Base-by-base conservation (phyloP, 129 eudicot genomes). In the Ambrosia artemisiifolia region DNA sequence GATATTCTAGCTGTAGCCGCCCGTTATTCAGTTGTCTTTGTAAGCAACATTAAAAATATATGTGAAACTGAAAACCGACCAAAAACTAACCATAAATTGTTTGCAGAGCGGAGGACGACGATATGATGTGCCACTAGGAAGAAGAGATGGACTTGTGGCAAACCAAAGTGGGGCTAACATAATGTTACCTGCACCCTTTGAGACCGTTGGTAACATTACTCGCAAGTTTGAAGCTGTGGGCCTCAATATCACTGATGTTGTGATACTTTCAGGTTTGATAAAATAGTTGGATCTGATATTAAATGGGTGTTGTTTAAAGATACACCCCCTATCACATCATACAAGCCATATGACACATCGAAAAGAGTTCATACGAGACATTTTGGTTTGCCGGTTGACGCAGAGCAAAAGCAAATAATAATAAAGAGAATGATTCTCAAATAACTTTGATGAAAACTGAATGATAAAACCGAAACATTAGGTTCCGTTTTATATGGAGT, bases 1-100 rank as follows among this genome's bases (percentile, higher is more conserved):
- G 95, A 90, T 72, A 85, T 90, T 78, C 38, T 90, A 0, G 81
- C 88, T 42, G 84, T 88, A 66, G 97, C 88, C 56, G 89, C 95
- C 14, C 85, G 96, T 61, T 91, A 85, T 69, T 84, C 98, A 7
- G 91, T 89, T 20, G 49, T 87, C 32, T 72, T 92, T 67, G 98
- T 89, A 75, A 67, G 86, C 17, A 28, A 0, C 33, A 42, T 69
- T 11, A 44, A 61, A 28, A 5, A 51, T 1, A 48, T 42, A 36
- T 63, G 17, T 20, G 24, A 13, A 65, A 50, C 11, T 3, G 20
- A 69, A 78, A 55, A 33, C 61, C 50, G 49, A 73, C 55, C 57
- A 2, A 63, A 44, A 46, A 30, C 12, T 54, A 32, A 63, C 72
- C 4, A 20, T 7, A 40, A n/a, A 30, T 49, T 42, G 12, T 51